Evolutionary conservation across 2,329 filamentous ascomycete species (phyloP), one percentile per base, ranked within the genome.

Genomic region (Pseudogymnoascus sp.): DNA sequence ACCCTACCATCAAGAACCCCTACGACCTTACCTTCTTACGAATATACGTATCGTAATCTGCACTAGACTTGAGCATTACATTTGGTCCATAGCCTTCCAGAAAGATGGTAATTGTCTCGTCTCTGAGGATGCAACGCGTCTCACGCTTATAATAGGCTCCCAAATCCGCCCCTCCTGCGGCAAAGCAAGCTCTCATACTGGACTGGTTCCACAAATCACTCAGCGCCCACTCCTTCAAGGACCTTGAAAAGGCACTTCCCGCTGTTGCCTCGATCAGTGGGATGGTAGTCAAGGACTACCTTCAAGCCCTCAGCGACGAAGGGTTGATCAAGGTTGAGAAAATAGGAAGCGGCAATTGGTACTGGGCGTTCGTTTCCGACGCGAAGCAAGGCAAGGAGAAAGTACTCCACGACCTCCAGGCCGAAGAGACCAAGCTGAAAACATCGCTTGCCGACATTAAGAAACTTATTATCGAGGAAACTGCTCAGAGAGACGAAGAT

Each of bases 331-430:
- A 78, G 15, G 80, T 85, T 26, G 84, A 88, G 73, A 88, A 87
- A 71, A 88, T 88, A 66, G 85, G 84, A 41, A 84, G 78, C 63
- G 84, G 83, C 26, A 88, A 88, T 69, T 88, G 84, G 84, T 88
- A 87, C 72, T 88, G 85, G 85, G 80, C 77, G 63, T 88, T 87
- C 68, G 75, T 72, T 15, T 82, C 77, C 26, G 82, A 86, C 59
- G 81, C 68, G 8, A 71, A 69, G 65, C 70, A 81, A 67, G 78
- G 75, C 67, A 78, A 76, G 52, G 69, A 73, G 58, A 71, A 70
- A 15, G 65, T 71, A 30, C 67, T 72, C 63, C 70, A 67, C 52
- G 72, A 67, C 26, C 61, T 76, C 61, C 71, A 71, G 64, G 65
- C 66, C 37, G 74, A 76, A 60, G 71, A 70, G 57, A 65, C 26